phyloP scores from a whole-genome alignment of 1,139 yeast species.

The Blastobotrys apis region DNA sequence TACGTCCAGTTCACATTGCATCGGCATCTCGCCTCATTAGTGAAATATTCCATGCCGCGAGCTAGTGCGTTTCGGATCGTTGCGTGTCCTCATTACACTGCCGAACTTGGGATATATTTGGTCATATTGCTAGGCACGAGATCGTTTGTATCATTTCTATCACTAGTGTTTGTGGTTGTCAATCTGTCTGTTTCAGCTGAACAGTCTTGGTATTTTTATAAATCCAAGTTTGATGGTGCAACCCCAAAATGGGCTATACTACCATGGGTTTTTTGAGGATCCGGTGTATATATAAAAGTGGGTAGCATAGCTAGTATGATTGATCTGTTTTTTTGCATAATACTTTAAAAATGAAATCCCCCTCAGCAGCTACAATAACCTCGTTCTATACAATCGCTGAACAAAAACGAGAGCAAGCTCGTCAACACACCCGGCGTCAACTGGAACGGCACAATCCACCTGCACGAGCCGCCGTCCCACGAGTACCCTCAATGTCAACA shows the following conservation, averaged over 20 bases:
- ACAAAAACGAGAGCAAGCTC: slow-evolving; percentile 12
- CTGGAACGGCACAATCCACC: not conserved
- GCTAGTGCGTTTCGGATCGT: slow-evolving; percentile 48
- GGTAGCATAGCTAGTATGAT: not conserved
- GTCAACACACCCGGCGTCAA: not conserved
- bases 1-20: slow-evolving; percentile 60
- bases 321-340: slow-evolving; percentile 4
- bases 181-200: slow-evolving; percentile 62
- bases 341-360: not conserved
- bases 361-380: slow-evolving; percentile 17
- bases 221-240: slow-evolving; percentile 25
- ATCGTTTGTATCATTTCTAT: slow-evolving; percentile 21
- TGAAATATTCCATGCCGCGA: slow-evolving; percentile 64
- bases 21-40: slow-evolving; percentile 51
- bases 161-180: slow-evolving; percentile 54
- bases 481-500: too few species aligned
- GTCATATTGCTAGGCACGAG: slow-evolving; percentile 35
- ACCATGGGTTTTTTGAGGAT: slow-evolving; percentile 22
- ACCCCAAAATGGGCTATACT: slow-evolving; percentile 31
- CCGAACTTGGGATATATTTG: slow-evolving; percentile 64
- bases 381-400: slow-evolving; percentile 25
- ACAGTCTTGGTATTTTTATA: slow-evolving; percentile 55
- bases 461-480: not conserved
- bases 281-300: not conserved
- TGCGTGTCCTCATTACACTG: slow-evolving; percentile 77